phyloP scores from a whole-genome alignment of 768 basidiomycete genomes.

The Serendipita vermifera region DNA sequence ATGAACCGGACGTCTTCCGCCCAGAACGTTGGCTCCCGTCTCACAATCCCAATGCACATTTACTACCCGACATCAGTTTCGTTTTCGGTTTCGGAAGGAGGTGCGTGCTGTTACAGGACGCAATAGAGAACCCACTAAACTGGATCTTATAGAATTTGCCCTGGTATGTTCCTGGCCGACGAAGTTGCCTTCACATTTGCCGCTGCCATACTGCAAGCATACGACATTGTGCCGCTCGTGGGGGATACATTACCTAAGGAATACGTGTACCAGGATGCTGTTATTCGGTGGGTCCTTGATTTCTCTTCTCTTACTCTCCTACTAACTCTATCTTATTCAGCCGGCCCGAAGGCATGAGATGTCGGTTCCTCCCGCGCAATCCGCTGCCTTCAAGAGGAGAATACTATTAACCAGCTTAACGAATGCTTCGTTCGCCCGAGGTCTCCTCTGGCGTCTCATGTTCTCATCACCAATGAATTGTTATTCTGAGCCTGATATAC shows the following conservation, averaged over 20 bases:
- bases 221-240: not conserved
- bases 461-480: no score
- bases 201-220: not conserved
- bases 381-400: no score
- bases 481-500: no score
- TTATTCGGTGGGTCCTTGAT: not conserved
- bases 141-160: no score
- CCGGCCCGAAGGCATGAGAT: not conserved
- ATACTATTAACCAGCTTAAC: no score
- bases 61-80: not conserved
- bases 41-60: not conserved
- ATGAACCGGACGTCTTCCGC: not conserved
- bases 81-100: not conserved
- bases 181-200: not conserved
- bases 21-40: not conserved
- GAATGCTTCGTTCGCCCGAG: no score
- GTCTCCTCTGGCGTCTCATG: no score
- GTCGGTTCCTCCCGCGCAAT: not conserved
- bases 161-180: not conserved
- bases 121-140: not conserved
- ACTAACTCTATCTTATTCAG: not conserved
- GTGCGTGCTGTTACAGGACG: not conserved
- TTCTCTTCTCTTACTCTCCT: no score
- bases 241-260: not conserved
- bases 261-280: not conserved